phyloP scores from a whole-genome alignment of 164 flowering plant species.

The Litsea cubeba region DNA sequence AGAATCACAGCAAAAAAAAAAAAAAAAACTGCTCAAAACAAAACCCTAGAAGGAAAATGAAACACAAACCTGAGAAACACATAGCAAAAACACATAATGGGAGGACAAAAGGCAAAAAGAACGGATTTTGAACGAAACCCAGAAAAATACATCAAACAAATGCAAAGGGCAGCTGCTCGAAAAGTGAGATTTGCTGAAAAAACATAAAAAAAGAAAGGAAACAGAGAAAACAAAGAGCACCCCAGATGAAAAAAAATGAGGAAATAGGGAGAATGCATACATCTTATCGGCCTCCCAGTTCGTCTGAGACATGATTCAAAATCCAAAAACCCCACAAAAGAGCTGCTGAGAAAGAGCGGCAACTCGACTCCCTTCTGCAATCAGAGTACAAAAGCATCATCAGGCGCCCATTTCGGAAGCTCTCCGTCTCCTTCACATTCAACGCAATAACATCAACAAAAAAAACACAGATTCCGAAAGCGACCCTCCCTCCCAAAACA shows the following conservation, averaged over 20 bases:
- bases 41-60: not conserved
- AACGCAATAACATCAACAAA: not conserved
- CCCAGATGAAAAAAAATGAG: not conserved
- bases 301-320: conserved; percentile 73
- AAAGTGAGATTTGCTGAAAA: not conserved
- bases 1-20: not conserved
- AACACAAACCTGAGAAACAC: not conserved
- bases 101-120: not conserved
- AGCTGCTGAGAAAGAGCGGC: too few species aligned
- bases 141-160: not conserved
- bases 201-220: too few species aligned
- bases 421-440: too few species aligned
- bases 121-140: not conserved
- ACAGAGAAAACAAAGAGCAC: not conserved
- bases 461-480: not conserved
- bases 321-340: conserved; percentile 10
- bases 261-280: conserved; percentile 9
- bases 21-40: too few species aligned
- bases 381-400: too few species aligned
- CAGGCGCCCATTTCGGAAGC: too few species aligned
- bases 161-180: not conserved
- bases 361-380: too few species aligned
- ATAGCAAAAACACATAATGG: not conserved
- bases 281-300: conserved; percentile 56
- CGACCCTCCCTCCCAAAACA: not conserved